These are phyloP conservation scores for Schizothecium vesticola DNA, from an alignment of 495 filamentous ascomycete genomes.

Conservation along the genomic window DNA sequence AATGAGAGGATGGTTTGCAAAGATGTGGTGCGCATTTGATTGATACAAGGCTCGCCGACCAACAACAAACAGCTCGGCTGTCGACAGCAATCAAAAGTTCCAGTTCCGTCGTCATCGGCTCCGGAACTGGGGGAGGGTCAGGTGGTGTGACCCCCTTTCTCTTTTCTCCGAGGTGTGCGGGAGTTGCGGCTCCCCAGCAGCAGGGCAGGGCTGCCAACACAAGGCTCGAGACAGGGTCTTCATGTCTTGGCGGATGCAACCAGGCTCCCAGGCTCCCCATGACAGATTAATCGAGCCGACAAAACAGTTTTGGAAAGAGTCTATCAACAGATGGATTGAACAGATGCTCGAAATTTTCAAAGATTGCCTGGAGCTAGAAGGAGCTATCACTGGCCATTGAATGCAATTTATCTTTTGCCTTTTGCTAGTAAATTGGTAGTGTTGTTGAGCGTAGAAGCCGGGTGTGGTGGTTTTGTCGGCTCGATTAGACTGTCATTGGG, in stretches of 20 bases:
- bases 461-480: no score
- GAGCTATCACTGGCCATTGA: no score
- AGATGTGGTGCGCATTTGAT: background rate
- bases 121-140: background rate
- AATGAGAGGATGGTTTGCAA: slow-evolving; percentile 3
- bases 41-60: no score
- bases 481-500: no score
- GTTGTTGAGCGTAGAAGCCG: no score
- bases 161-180: background rate
- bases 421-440: no score
- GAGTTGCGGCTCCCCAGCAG: background rate
- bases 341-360: no score
- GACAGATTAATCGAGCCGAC: no score
- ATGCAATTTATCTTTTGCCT: no score
- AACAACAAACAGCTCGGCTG: background rate
- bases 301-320: no score
- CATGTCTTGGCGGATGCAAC: background rate
- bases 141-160: background rate
- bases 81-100: background rate
- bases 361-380: no score
- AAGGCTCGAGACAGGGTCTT: background rate
- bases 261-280: background rate
- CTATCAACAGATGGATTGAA: no score
- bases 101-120: background rate
- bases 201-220: background rate